Evolutionary conservation across 2,329 filamentous ascomycete species (phyloP).

Genomic region (Mycosphaerelloides madeirae): DNA sequence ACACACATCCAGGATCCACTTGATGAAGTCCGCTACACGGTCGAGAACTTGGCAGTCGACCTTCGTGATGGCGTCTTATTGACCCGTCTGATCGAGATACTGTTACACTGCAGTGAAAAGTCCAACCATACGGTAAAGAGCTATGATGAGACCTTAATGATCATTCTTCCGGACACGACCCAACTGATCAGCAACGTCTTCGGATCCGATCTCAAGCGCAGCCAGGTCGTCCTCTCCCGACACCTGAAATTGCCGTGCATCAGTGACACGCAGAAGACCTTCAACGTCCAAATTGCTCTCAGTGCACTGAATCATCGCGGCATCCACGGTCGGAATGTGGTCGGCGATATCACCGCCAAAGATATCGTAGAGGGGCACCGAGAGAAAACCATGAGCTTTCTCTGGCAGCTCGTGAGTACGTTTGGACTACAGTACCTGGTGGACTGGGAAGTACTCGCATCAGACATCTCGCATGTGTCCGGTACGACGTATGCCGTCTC

Average conservation of each 20-base stretch:
- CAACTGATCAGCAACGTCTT: slow-evolving; percentile 35
- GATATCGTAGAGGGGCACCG: slow-evolving; percentile 62
- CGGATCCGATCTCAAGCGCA: slow-evolving; percentile 30
- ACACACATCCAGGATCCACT: slow-evolving; percentile 52
- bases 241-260: slow-evolving; percentile 56
- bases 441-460: slow-evolving; percentile 51
- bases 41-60: slow-evolving; percentile 59
- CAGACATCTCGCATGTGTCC: slow-evolving; percentile 36
- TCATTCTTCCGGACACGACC: slow-evolving; percentile 44
- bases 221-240: slow-evolving; percentile 45
- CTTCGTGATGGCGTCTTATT: slow-evolving; percentile 58
- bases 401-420: slow-evolving; percentile 57
- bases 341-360: slow-evolving; percentile 46
- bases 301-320: slow-evolving; percentile 45
- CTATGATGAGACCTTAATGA: slow-evolving; percentile 24
- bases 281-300: slow-evolving; percentile 57
- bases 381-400: slow-evolving; percentile 57
- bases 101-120: slow-evolving; percentile 34
- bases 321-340: slow-evolving; percentile 38
- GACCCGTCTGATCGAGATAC: slow-evolving; percentile 56
- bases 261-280: slow-evolving; percentile 52
- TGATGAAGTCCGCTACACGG: slow-evolving; percentile 55
- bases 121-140: slow-evolving; percentile 33
- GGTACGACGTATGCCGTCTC: background rate
- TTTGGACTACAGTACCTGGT: slow-evolving; percentile 53